Evolutionary conservation across 208 protist species (phyloP).

Genomic region (Lotmaria passim): DNA sequence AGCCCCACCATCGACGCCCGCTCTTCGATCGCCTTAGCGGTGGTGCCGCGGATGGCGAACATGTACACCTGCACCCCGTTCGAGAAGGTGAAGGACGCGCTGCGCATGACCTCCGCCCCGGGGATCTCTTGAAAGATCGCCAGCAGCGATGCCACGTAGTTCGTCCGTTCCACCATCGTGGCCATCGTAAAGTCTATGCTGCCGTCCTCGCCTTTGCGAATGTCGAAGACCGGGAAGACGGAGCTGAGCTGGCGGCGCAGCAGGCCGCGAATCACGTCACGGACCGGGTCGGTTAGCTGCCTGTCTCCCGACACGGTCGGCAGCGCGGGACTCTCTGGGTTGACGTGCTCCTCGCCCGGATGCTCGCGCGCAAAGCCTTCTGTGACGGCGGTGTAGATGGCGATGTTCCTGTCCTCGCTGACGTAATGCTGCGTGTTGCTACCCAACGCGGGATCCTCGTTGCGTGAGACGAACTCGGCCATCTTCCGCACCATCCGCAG

Average conservation of each 20-base stretch:
- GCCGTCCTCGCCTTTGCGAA: slow-evolving; percentile 32
- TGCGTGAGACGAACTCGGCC: slow-evolving; percentile 46
- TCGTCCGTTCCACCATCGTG: slow-evolving; percentile 58
- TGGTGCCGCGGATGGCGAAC: slow-evolving; percentile 61
- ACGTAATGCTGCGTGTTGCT: slow-evolving; percentile 64
- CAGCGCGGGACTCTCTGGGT: slow-evolving; percentile 39
- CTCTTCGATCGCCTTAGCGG: slow-evolving; percentile 45
- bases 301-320: slow-evolving; percentile 38
- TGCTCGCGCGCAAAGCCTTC: slow-evolving; percentile 52
- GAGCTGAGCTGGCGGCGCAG: slow-evolving; percentile 58
- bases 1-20: slow-evolving; percentile 65
- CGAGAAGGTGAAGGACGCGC: slow-evolving; percentile 75
- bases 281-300: slow-evolving; percentile 41
- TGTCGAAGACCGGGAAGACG: slow-evolving; percentile 65
- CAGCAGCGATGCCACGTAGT: slow-evolving; percentile 72
- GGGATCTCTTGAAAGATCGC: slow-evolving; percentile 73
- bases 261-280: slow-evolving; percentile 72
- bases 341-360: slow-evolving; percentile 40
- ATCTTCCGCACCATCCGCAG: slow-evolving; percentile 66
- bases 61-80: slow-evolving; percentile 82
- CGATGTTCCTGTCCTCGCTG: slow-evolving; percentile 53
- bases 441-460: slow-evolving; percentile 32
- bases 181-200: slow-evolving; percentile 70
- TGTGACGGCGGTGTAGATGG: slow-evolving; percentile 63
- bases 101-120: slow-evolving; percentile 51